A percentile compares a stretch with the other conserved stretches of the same genome.
Conservation (phyloP, 2,329 filamentous ascomycete species). For the Alternaria ethzedia region DNA sequence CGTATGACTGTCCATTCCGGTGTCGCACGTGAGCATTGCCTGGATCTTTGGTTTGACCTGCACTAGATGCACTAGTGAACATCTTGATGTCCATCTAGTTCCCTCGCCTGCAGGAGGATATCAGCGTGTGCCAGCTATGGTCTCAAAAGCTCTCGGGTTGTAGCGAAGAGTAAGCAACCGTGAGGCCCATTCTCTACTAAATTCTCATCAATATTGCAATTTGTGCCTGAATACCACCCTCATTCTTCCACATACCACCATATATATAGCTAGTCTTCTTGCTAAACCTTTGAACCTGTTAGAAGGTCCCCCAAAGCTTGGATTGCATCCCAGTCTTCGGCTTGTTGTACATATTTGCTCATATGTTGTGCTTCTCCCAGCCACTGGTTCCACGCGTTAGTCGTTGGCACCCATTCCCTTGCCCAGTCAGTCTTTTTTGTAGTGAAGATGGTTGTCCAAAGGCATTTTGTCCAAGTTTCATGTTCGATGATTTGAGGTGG, state of each 20-base stretch:
- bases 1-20: not conserved
- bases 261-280: too few species aligned
- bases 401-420: not conserved
- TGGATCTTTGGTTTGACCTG: not conserved
- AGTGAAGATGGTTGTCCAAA: not conserved
- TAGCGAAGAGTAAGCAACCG: not conserved
- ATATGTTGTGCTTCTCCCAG: not conserved
- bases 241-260: too few species aligned
- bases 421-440: not conserved
- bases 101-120: not conserved
- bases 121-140: not conserved
- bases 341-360: not conserved
- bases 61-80: fast-evolving
- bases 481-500: not conserved
- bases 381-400: not conserved
- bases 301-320: too few species aligned
- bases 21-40: not conserved
- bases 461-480: not conserved
- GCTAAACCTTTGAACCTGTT: too few species aligned
- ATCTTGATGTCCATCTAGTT: not conserved
- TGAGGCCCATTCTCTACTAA: not conserved
- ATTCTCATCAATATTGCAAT: too few species aligned
- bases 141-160: not conserved
- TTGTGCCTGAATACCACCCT: too few species aligned
- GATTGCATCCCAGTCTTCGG: not conserved